Conservation (phyloP, 1,139 yeast genomes). For the Debaryomyces psychrophilus region DNA sequence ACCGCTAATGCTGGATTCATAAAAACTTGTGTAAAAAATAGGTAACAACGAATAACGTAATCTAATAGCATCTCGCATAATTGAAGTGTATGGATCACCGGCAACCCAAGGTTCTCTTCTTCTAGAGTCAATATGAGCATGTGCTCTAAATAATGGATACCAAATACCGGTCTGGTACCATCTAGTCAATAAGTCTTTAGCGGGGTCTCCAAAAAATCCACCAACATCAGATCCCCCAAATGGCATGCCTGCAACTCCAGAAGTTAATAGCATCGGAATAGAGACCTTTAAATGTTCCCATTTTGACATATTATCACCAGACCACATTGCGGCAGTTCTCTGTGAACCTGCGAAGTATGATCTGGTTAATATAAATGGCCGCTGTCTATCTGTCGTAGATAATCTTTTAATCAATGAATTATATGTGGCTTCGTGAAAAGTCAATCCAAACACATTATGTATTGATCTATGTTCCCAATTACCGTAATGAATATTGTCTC, state of each 20-base stretch:
- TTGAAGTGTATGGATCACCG: constrained; percentile 71
- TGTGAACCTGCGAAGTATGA: constrained; percentile 91
- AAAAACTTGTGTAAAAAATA: constrained; percentile 78
- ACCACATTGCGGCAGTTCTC: constrained; percentile 92
- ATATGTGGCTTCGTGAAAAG: constrained; percentile 80
- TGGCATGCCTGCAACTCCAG: constrained; percentile 85
- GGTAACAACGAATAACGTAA: constrained; percentile 80
- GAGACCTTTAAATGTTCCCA: constrained; percentile 87
- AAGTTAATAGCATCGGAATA: constrained; percentile 83
- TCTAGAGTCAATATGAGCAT: constrained; percentile 91
- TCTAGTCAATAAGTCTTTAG: constrained; percentile 74
- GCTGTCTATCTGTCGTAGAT: constrained; percentile 42
- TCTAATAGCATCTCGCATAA: constrained; percentile 69
- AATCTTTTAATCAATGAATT: constrained; percentile 61
- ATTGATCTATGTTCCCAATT: constrained; percentile 89
- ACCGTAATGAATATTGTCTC: constrained; percentile 76
- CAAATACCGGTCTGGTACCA: constrained; percentile 97
- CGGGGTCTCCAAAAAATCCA: constrained; percentile 92
- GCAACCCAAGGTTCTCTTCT: constrained; percentile 93
- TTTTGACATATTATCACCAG: constrained; percentile 92
- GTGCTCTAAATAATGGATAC: constrained; percentile 96
- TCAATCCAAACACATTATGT: constrained; percentile 81
- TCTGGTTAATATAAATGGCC: constrained; percentile 92
- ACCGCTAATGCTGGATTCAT: constrained; percentile 62
- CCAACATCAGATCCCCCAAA: constrained; percentile 97